These are phyloP conservation scores for Rhododendron vialii DNA, from an alignment of 148 eudicot genomes.

Conservation along the genomic window DNA sequence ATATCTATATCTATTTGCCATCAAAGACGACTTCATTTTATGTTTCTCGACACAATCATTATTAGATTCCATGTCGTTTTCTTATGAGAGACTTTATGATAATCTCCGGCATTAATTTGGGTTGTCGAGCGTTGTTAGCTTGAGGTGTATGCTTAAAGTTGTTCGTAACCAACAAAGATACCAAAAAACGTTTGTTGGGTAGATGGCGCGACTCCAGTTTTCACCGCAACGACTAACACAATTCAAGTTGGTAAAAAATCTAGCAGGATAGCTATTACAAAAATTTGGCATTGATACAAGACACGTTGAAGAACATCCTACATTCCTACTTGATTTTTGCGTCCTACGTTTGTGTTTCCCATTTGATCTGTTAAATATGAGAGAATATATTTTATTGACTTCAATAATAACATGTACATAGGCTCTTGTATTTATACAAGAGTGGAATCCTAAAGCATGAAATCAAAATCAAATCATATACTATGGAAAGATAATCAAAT, in stretches of 20 bases:
- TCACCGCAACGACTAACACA: neutral
- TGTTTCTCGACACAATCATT: neutral
- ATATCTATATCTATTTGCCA: neutral
- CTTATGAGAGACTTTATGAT: neutral
- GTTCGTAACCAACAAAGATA: too few species aligned
- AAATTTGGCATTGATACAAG: neutral
- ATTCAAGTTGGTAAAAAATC: neutral
- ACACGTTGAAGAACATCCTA: neutral
- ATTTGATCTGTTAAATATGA: too few species aligned
- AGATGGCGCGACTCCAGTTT: neutral
- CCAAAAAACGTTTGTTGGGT: too few species aligned
- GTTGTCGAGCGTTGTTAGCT: neutral
- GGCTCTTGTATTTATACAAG: too few species aligned
- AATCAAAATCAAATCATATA: too few species aligned
- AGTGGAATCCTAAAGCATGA: too few species aligned
- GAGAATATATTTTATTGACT: too few species aligned
- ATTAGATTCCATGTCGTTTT: neutral
- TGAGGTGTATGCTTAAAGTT: neutral
- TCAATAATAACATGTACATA: too few species aligned
- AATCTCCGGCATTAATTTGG: neutral
- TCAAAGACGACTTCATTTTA: neutral
- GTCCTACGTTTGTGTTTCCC: neutral
- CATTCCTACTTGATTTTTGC: neutral
- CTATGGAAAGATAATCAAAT: too few species aligned
- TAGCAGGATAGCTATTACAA: too few species aligned